These are phyloP conservation scores for Zarea fungicola DNA, from an alignment of 2,329 filamentous ascomycete genomes.

Conservation along the genomic window DNA sequence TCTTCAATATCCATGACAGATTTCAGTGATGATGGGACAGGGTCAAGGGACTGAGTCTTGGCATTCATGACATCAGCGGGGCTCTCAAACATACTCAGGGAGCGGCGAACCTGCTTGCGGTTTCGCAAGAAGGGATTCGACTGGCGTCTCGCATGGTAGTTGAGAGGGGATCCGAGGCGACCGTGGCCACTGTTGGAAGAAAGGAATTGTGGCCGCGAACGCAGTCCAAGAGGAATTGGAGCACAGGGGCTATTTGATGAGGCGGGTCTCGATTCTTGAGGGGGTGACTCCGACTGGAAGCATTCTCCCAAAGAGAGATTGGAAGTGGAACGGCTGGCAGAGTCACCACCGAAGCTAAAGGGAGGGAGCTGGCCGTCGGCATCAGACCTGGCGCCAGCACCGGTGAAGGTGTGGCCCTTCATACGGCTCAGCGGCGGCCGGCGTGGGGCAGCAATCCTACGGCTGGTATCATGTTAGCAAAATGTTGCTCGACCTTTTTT, in stretches of 20 bases:
- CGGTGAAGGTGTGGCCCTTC: slow-evolving; percentile 69
- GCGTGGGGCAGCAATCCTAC: slow-evolving; percentile 62
- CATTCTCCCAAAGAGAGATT: slow-evolving; percentile 69
- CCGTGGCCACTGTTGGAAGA: slow-evolving; percentile 50
- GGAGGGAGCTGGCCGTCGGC: slow-evolving; percentile 63
- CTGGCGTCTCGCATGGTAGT: slow-evolving; percentile 63
- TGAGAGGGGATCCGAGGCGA: slow-evolving; percentile 70
- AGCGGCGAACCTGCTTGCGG: slow-evolving; percentile 84
- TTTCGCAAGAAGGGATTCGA: slow-evolving; percentile 69
- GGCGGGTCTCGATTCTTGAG: slow-evolving; percentile 59
- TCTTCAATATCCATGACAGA: slow-evolving; percentile 83
- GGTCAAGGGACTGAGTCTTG: slow-evolving; percentile 55
- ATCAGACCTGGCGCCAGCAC: slow-evolving; percentile 54
- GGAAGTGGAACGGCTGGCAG: slow-evolving; percentile 24
- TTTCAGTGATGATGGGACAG: slow-evolving; percentile 47
- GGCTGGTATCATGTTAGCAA: slow-evolving; percentile 39
- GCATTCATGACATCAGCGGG: slow-evolving; percentile 82
- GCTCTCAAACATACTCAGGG: slow-evolving; percentile 96
- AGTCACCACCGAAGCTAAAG: slow-evolving; percentile 63
- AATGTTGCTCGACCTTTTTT: slow-evolving; percentile 16
- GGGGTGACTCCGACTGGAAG: slow-evolving; percentile 70
- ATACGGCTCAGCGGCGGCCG: slow-evolving; percentile 69
- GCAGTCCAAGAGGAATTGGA: slow-evolving; percentile 52
- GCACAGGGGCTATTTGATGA: slow-evolving; percentile 56
- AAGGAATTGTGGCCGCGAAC: slow-evolving; percentile 60